A percentile compares a stretch with the other conserved stretches of the same genome.
These are phyloP conservation scores for Sonneratia alba DNA, from an alignment of 345 rosid species.

Conservation along the genomic window DNA sequence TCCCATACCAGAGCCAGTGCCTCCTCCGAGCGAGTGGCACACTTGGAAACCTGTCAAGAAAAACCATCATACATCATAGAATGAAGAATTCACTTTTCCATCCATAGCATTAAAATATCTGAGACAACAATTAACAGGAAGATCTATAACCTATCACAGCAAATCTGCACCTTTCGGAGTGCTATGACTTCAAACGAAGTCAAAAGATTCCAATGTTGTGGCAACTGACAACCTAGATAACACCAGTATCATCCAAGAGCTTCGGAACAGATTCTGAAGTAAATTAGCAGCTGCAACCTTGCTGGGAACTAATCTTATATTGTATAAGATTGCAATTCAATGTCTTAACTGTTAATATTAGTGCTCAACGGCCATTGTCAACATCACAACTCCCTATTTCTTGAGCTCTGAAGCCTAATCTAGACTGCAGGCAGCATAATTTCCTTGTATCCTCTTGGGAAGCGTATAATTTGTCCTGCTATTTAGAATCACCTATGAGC, in stretches of 20 bases:
- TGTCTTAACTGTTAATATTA: background rate
- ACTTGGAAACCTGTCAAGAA: conserved; percentile 71
- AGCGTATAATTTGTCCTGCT: background rate
- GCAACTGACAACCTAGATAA: too few species aligned
- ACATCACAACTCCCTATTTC: background rate
- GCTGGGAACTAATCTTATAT: background rate
- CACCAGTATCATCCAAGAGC: background rate
- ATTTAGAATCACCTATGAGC: too few species aligned
- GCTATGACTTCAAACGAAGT: too few species aligned
- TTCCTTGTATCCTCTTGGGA: background rate
- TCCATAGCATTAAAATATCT: background rate
- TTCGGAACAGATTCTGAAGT: background rate
- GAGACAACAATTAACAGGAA: background rate
- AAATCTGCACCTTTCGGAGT: background rate
- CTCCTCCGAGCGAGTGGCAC: conserved; percentile 96
- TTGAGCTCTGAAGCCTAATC: background rate
- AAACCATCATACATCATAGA: background rate
- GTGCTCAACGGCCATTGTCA: background rate
- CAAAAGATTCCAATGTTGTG: background rate
- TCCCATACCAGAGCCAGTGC: conserved; percentile 98
- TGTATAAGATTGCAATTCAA: background rate
- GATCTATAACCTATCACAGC: background rate
- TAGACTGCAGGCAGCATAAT: background rate
- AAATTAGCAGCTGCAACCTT: background rate
- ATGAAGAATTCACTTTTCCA: background rate